Percentiles rank a stretch among this genome's conserved stretches.
Conservation (phyloP, 768 basidiomycete genomes). For the Coprinopsis marcescibilis region DNA sequence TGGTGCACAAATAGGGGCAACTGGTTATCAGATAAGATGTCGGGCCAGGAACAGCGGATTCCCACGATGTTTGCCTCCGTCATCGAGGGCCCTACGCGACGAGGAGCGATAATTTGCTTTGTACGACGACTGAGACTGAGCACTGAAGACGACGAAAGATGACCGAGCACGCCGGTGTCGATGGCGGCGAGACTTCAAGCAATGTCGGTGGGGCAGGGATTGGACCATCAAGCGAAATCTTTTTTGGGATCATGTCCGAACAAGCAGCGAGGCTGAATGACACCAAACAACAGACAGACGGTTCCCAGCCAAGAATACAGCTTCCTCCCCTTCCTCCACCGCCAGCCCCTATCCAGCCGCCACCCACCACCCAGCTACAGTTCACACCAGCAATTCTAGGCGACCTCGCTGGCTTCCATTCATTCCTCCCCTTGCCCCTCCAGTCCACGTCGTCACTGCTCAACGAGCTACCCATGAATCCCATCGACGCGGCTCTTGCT, state of each 20-base stretch:
- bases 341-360: neutral
- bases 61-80: too few species aligned
- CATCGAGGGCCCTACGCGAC: too few species aligned
- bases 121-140: too few species aligned
- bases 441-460: conserved; percentile 28
- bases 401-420: conserved; percentile 3
- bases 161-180: too few species aligned
- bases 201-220: neutral
- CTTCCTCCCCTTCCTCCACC: conserved; percentile 4
- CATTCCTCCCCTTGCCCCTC: conserved; percentile 12
- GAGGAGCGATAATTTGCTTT: too few species aligned
- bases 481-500: conserved; percentile 15
- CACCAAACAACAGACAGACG: conserved; percentile 7
- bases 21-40: too few species aligned
- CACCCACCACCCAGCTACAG: neutral
- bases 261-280: conserved; percentile 5
- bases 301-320: conserved; percentile 5
- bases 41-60: too few species aligned
- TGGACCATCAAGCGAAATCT: conserved; percentile 2
- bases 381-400: neutral
- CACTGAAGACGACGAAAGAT: too few species aligned
- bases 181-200: too few species aligned
- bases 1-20: too few species aligned
- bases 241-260: conserved; percentile 7
- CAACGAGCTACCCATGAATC: conserved; percentile 16